Evolutionary conservation across 176 grass and related monocot genomes (phyloP).

Genomic region (Bromus sterilis): DNA sequence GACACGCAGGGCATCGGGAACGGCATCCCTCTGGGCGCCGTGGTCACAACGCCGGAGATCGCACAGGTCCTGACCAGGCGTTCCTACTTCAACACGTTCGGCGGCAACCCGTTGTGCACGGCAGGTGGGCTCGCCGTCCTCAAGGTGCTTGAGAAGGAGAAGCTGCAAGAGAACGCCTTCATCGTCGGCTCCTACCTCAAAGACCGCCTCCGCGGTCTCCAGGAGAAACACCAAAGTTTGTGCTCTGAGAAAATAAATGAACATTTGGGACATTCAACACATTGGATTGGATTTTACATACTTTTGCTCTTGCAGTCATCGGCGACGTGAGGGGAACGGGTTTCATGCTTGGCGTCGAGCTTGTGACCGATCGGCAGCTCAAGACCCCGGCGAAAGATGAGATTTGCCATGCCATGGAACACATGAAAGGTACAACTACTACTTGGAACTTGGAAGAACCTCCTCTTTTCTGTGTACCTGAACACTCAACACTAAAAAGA

Average conservation of each 20-base stretch:
- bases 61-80: conserved; percentile 73
- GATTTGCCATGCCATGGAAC: conserved; percentile 77
- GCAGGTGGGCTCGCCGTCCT: conserved; percentile 83
- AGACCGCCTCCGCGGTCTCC: conserved; percentile 53
- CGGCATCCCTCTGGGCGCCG: conserved; percentile 88
- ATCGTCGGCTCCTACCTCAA: conserved; percentile 74
- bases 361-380: conserved; percentile 63
- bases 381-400: conserved; percentile 84
- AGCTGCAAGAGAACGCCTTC: conserved; percentile 79
- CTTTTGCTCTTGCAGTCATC: conserved; percentile 45
- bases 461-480: neutral
- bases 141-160: conserved; percentile 70
- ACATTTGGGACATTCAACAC: neutral
- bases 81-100: conserved; percentile 94
- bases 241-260: too few species aligned
- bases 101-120: conserved; percentile 78
- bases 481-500: neutral
- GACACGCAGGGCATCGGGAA: conserved; percentile 83
- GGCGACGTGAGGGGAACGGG: conserved; percentile 89
- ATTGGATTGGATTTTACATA: neutral
- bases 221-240: conserved; percentile 77
- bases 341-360: conserved; percentile 91
- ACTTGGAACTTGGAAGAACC: neutral
- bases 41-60: conserved; percentile 86
- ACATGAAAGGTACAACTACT: conserved; percentile 72